Conservation (phyloP, 2,329 filamentous ascomycete genomes). For the Aspergillus tanneri region DNA sequence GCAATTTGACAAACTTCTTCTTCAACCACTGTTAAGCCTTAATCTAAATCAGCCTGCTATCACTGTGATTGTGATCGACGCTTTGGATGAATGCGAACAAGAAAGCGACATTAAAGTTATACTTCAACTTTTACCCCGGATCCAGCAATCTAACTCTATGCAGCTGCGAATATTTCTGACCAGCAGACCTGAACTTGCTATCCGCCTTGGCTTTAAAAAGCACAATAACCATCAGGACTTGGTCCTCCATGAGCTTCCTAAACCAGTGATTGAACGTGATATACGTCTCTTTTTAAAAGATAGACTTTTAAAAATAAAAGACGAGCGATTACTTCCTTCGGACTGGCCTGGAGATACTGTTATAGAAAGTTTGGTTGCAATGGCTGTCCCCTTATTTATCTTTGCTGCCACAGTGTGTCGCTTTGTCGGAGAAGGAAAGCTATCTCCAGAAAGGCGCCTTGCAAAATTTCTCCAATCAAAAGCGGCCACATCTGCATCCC, state of each 20-base stretch:
- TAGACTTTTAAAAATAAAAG: slow-evolving; percentile 15
- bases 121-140: slow-evolving; percentile 17
- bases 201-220: slow-evolving; percentile 23
- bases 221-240: slow-evolving; percentile 23
- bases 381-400: slow-evolving; percentile 18
- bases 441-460: slow-evolving; percentile 16
- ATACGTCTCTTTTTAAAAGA: slow-evolving; percentile 24
- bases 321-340: slow-evolving; percentile 9
- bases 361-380: slow-evolving; percentile 9
- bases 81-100: slow-evolving; percentile 30
- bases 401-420: slow-evolving; percentile 11
- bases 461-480: slow-evolving; percentile 14
- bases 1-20: slow-evolving; percentile 32
- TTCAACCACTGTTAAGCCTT: slow-evolving; percentile 22
- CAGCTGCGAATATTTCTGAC: slow-evolving; percentile 29
- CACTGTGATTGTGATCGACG: slow-evolving; percentile 27
- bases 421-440: slow-evolving; percentile 8
- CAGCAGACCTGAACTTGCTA: slow-evolving; percentile 31
- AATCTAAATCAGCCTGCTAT: slow-evolving; percentile 7
- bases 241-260: slow-evolving; percentile 26
- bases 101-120: slow-evolving; percentile 23
- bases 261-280: slow-evolving; percentile 23
- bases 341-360: slow-evolving; percentile 13
- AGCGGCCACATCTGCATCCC: slow-evolving; percentile 12
- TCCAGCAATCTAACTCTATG: slow-evolving; percentile 16